Conservation (phyloP, 2,329 filamentous ascomycete genomes). For the Zymoseptoria brevis region DNA sequence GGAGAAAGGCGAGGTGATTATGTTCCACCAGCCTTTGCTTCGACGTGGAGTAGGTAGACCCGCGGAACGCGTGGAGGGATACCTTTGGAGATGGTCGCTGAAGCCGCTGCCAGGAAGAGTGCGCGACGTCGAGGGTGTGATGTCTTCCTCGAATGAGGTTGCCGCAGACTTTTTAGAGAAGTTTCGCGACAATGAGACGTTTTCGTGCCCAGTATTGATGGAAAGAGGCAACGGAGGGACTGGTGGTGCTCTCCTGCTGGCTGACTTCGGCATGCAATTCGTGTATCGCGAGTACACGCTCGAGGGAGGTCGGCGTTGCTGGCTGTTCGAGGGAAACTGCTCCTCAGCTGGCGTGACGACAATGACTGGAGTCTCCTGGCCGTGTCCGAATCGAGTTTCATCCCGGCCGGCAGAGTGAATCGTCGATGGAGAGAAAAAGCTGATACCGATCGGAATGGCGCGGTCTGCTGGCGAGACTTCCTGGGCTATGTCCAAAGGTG, state of each 20-base stretch:
- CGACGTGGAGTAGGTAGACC: conserved; percentile 46
- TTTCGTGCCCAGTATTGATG: conserved; percentile 10
- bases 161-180: conserved; percentile 28
- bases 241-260: conserved; percentile 43
- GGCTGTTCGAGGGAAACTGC: conserved; percentile 48
- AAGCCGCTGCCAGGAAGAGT: neutral
- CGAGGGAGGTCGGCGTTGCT: conserved; percentile 40
- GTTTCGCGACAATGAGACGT: conserved; percentile 6
- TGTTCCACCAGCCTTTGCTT: conserved; percentile 70
- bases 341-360: conserved; percentile 47
- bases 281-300: conserved; percentile 56
- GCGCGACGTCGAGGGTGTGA: conserved; percentile 16
- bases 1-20: conserved; percentile 62
- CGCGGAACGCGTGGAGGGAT: conserved; percentile 1
- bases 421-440: conserved; percentile 48
- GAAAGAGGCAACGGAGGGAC: conserved; percentile 50
- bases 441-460: conserved; percentile 67
- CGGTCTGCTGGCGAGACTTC: conserved; percentile 60
- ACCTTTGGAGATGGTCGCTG: neutral
- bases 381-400: conserved; percentile 4
- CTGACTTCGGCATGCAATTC: conserved; percentile 20
- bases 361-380: conserved; percentile 40
- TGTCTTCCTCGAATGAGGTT: conserved; percentile 41
- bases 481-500: conserved; percentile 22
- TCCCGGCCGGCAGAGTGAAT: conserved; percentile 18